A percentile compares a stretch with the other conserved stretches of the same genome.
Conservation (phyloP, 805 yeast species). For the Barnettozyma wickerhamii region DNA sequence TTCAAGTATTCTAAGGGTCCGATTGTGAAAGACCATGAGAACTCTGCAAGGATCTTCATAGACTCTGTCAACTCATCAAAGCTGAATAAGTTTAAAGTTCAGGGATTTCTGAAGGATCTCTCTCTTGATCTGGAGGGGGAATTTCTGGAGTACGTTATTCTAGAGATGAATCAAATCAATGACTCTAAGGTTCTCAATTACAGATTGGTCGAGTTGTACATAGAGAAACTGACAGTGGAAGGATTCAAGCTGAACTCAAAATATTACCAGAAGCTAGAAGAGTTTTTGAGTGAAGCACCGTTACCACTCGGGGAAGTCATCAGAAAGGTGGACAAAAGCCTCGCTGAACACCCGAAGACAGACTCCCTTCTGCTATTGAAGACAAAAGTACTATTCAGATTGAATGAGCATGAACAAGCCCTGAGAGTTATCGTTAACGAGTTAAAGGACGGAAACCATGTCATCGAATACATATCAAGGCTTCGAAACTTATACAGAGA, state of each 20-base stretch:
- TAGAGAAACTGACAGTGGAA: slow-evolving; percentile 26
- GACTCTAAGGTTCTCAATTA: slow-evolving; percentile 36
- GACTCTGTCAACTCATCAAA: slow-evolving; percentile 49
- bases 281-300: slow-evolving; percentile 28
- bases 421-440: slow-evolving; percentile 57
- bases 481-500: slow-evolving; percentile 33
- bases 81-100: slow-evolving; percentile 47
- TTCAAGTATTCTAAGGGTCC: slow-evolving; percentile 43
- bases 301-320: not conserved
- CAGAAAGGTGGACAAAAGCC: not conserved
- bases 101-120: slow-evolving; percentile 44
- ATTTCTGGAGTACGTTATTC: slow-evolving; percentile 52
- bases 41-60: slow-evolving; percentile 52
- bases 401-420: slow-evolving; percentile 60
- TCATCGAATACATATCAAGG: slow-evolving; percentile 56
- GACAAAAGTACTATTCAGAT: slow-evolving; percentile 52
- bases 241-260: slow-evolving; percentile 8
- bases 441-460: slow-evolving; percentile 50
- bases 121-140: slow-evolving; percentile 30
- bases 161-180: slow-evolving; percentile 30
- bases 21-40: slow-evolving; percentile 24
- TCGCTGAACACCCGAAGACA: not conserved
- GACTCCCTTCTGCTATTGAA: slow-evolving; percentile 39
- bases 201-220: slow-evolving; percentile 41
- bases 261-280: slow-evolving; percentile 30